phyloP scores from a whole-genome alignment of 495 filamentous ascomycete species.

The Trypethelium eluteriae region DNA sequence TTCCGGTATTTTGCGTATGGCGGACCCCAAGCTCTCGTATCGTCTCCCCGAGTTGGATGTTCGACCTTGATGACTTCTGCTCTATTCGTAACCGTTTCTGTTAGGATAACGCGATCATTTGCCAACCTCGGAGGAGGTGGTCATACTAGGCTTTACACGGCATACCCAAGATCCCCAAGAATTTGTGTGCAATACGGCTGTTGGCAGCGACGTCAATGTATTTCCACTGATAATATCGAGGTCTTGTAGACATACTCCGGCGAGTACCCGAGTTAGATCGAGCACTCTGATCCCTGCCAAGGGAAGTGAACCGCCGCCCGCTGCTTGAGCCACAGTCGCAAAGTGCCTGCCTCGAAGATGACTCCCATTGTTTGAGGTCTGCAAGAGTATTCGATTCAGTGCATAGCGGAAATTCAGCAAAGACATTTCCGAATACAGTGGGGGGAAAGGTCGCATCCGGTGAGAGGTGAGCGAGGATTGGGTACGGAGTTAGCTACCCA shows the following conservation, averaged over 20 bases:
- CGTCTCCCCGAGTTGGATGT: constrained; percentile 84
- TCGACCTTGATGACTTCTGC: constrained; percentile 97
- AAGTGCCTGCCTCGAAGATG: constrained; percentile 3
- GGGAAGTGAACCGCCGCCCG: constrained; percentile 42
- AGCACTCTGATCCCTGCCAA: constrained; percentile 79
- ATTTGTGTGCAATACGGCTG: constrained; percentile 98
- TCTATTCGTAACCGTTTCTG: constrained; percentile 39
- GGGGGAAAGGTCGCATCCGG: not conserved
- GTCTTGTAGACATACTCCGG: constrained; percentile 59
- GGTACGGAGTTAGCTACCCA: not conserved
- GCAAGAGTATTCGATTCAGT: not conserved
- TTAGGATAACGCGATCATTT: not conserved
- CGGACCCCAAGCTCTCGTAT: constrained; percentile 93
- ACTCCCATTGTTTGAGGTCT: not conserved
- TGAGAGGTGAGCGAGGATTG: not conserved
- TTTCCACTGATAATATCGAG: not conserved
- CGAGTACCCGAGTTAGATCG: constrained; percentile 94
- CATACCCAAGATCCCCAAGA: constrained; percentile 86
- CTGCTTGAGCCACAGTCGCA: constrained; percentile 18
- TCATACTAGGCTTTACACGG: constrained; percentile 29
- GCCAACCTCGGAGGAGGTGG: constrained; percentile 28
- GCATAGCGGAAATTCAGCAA: not conserved
- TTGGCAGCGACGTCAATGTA: constrained; percentile 21
- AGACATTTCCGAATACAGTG: not conserved
- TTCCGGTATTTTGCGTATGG: constrained; percentile 70